These are phyloP conservation scores for Fusarium poae DNA, from an alignment of 2,329 filamentous ascomycete species.

Conservation along the genomic window DNA sequence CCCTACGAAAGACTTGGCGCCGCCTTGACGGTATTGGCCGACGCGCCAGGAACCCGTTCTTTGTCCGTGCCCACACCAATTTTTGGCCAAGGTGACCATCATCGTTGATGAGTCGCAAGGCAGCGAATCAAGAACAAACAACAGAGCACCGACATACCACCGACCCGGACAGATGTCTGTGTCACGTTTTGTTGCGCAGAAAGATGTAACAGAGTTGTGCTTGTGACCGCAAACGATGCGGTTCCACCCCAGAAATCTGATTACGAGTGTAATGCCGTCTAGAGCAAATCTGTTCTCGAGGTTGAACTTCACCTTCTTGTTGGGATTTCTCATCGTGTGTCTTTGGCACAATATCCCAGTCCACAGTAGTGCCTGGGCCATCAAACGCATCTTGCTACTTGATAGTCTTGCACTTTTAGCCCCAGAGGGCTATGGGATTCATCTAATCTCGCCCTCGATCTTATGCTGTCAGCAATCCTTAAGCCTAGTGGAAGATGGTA, in stretches of 20 bases:
- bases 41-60: slow-evolving; percentile 1
- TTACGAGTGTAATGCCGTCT: not conserved
- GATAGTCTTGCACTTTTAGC: not conserved
- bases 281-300: not conserved
- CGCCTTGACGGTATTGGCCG: not conserved
- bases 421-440: too few relatives aligned
- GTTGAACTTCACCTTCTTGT: not conserved
- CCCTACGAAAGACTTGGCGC: not conserved
- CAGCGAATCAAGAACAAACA: not conserved
- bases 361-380: not conserved
- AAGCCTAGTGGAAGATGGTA: not conserved
- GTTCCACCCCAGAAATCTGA: not conserved
- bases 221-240: not conserved
- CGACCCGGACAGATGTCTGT: not conserved
- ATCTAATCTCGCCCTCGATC: not conserved
- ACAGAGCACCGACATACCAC: not conserved
- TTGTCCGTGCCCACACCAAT: not conserved
- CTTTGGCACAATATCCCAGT: not conserved
- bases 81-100: not conserved
- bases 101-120: not conserved
- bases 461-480: slow-evolving; percentile 9
- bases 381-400: not conserved
- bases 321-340: not conserved
- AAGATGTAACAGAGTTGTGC: not conserved
- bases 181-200: not conserved